phyloP scores from a whole-genome alignment of 805 yeast species.

The Candida qinlingensis region DNA sequence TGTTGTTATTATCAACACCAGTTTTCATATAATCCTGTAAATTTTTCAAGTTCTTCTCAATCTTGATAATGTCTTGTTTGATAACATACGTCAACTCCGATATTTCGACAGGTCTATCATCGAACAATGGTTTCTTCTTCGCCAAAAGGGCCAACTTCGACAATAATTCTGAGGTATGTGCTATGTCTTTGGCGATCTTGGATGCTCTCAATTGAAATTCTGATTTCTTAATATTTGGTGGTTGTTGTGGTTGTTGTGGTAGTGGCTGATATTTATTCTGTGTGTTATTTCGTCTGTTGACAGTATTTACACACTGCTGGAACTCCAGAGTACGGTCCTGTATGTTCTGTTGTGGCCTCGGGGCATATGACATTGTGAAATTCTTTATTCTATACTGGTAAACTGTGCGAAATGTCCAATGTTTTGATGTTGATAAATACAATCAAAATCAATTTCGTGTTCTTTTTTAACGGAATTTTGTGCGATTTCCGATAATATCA shows the following conservation, averaged over 20 bases:
- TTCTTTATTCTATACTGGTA: too few species aligned
- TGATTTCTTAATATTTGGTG: constrained; percentile 17
- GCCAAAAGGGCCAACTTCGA: constrained; percentile 80
- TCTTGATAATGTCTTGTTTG: constrained; percentile 79
- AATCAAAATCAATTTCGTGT: too few species aligned
- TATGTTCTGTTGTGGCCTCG: constrained; percentile 24
- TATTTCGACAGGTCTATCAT: constrained; percentile 91
- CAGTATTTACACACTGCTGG: constrained; percentile 81
- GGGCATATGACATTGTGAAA: constrained; percentile 9
- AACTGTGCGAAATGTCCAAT: too few species aligned
- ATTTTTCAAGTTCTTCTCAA: constrained; percentile 64
- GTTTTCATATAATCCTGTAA: constrained; percentile 49
- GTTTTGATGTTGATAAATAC: too few species aligned
- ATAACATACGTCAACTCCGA: constrained; percentile 78
- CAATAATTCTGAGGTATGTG: constrained; percentile 75
- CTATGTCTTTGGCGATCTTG: constrained; percentile 80
- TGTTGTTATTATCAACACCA: constrained; percentile 34
- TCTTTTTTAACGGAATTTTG: too few species aligned
- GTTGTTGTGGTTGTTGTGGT: constrained; percentile 17
- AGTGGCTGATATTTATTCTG: constrained; percentile 14
- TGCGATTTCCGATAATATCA: not conserved
- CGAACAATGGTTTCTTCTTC: constrained; percentile 83
- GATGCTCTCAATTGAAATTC: constrained; percentile 73
- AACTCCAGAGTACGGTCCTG: constrained; percentile 91
- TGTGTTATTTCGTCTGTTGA: constrained; percentile 34